Evolutionary conservation across 805 yeast genomes (phyloP), one percentile per base, ranked within the genome.

Genomic region (Millerozyma acaciae): DNA sequence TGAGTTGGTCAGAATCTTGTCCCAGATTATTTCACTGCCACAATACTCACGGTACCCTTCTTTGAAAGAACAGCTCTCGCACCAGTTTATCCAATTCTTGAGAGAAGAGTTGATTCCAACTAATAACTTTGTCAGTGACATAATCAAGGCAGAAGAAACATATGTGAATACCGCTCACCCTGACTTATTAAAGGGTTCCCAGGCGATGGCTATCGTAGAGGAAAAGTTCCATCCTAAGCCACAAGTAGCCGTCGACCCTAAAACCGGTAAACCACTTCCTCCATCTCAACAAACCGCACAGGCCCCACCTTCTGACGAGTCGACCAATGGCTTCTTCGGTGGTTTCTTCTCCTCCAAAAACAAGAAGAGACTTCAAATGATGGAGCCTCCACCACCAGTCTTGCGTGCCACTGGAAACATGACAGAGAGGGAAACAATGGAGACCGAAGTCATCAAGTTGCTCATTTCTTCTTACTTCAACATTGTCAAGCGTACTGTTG

Each of bases 141-240:
- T 93, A 38, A 87, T 93, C 47, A 68, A 62, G 38, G 70, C 95
- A 39, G 98, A 93, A 62, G 90, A 89, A 52, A 82, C 95, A 3
- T 93, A 93, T 60, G 88, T 93, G 48, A 93, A 93, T 62, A 93
- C 98, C 4, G 97, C 96, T 2, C 98, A 93, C 55, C 97, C 97
- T 4, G 97, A 93, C 57, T 76, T 93, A 52, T 73, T 93, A 48
- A 89, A 85, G 57, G 98, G 98, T 29, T 82, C 95, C 21, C 89
- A 84, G 52, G 97, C 97, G 5, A 83, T 90, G 93, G 79, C 84
- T 4, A 80, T 87, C 58, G 96, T 93, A 21, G 80, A 85, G 56
- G 97, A 93, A 47, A 85, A 78, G 57, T 65, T 87, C 61, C 93
- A 78, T 49, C 85, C 86, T 15, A 65, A 70, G 44, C 82, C 80